Base-by-base conservation (phyloP, 2,329 filamentous ascomycete species). In the Piedraia hortae region DNA sequence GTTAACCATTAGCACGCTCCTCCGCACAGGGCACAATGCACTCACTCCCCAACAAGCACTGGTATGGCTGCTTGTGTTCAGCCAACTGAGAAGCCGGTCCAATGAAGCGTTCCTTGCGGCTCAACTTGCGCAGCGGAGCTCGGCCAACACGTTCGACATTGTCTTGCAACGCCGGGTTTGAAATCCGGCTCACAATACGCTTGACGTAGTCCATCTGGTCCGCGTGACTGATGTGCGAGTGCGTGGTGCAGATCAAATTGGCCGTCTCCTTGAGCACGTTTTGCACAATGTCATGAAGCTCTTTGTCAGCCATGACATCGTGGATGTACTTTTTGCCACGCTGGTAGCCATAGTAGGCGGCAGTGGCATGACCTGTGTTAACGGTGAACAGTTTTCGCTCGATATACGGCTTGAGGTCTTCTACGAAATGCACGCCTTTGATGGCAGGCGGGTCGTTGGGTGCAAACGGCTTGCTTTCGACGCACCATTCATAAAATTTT, bases 351-450 rank as follows among this genome's bases (percentile, higher is more conserved):
- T 85, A 80, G 61, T 93, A 93, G 28, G 85, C 82, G 10, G 80
- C 80, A 5, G 82, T 89, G 28, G 85, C 85, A 45, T 97, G 85
- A 25, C 78, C 73, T 11, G 85, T 97, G 62, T 97, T 97, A 60
- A 97, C 82, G 11, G 85, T 97, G 59, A 80, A 97, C 32, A 97
- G 68, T 62, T 97, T 97, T 48, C 85, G 80, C 65, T 97, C 85
- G 39, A 97, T 93, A 54, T 82, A 97, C 26, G 85, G 85, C 42
- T 68, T 61, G 14, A 97, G 64, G 51, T 93, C 60, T 32, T 77
- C 66, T 27, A 93, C 85, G 65, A 75, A 91, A 53, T 89, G 73
- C 44, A 93, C 69, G 28, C 80, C 82, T 33, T 85, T 49, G 39
- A 97, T 82, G 10, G 62, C 50, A 4, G 78, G 80, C 34, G 62